These are phyloP conservation scores for Bruguiera parviflora DNA, from an alignment of 345 rosid species.

Conservation along the genomic window DNA sequence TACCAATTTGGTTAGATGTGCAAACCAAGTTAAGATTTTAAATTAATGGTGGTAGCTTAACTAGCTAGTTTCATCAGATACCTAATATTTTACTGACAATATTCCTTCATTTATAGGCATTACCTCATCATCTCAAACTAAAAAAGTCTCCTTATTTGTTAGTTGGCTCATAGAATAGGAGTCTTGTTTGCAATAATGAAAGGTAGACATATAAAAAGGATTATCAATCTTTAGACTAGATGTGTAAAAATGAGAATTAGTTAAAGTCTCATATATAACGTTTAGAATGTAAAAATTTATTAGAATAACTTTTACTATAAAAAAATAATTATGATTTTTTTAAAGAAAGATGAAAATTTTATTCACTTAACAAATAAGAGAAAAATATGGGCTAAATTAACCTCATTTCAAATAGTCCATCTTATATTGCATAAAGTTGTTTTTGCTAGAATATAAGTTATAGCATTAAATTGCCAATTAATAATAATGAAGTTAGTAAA, in stretches of 20 bases:
- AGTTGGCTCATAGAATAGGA: constrained; percentile 50
- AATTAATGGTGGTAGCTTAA: constrained; percentile 76
- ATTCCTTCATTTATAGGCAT: constrained; percentile 99
- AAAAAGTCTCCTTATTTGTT: constrained; percentile 74
- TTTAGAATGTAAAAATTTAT: too few species aligned
- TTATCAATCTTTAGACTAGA: constrained; percentile 92
- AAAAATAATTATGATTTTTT: too few species aligned
- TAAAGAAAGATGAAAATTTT: too few species aligned
- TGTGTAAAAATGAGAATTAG: constrained; percentile 76
- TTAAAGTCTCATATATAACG: constrained; percentile 40
- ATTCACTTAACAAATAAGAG: too few species aligned
- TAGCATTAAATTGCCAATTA: too few species aligned
- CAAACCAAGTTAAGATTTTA: constrained; percentile 42
- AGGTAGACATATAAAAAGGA: constrained; percentile 90
- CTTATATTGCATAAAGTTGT: too few species aligned
- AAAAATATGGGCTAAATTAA: too few species aligned
- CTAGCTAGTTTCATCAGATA: constrained; percentile 99
- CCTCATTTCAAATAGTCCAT: too few species aligned
- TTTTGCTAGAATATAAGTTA: too few species aligned
- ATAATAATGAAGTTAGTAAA: too few species aligned
- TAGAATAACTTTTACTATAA: too few species aligned
- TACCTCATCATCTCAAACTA: constrained; percentile 96
- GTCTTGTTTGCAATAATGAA: constrained; percentile 94
- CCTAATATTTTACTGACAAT: constrained; percentile 85
- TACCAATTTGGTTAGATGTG: constrained; percentile 73